These are phyloP conservation scores for Teunomyces gatunensis DNA, from an alignment of 805 yeast genomes.

Conservation along the genomic window DNA sequence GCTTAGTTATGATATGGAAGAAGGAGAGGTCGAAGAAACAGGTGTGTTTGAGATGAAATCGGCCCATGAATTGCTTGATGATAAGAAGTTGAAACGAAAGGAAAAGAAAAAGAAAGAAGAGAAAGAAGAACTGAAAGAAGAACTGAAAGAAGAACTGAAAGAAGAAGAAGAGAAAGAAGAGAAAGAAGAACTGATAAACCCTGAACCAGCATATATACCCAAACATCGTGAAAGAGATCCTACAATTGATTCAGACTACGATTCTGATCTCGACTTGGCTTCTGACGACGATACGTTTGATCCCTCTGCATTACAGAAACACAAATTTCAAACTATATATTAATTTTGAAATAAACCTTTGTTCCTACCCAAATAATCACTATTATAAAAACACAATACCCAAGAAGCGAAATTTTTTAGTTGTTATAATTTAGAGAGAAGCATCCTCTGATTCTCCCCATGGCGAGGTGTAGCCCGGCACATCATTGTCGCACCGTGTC, in stretches of 20 bases:
- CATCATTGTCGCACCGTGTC: conserved; percentile 22
- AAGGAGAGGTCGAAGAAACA: conserved; percentile 35
- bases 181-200: background rate
- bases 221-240: conserved; percentile 13
- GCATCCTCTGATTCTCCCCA: conserved; percentile 15
- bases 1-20: conserved; percentile 34
- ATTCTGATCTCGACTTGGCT: conserved; percentile 23
- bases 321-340: background rate
- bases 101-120: background rate
- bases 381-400: conserved; percentile 1
- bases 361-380: conserved; percentile 2
- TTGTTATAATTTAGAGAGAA: background rate
- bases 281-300: conserved; percentile 15
- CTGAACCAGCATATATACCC: background rate
- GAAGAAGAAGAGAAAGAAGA: conserved; percentile 5
- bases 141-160: conserved; percentile 2
- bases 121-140: background rate
- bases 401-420: background rate
- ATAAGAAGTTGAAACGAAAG: conserved; percentile 13
- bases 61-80: conserved; percentile 37
- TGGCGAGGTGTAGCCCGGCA: conserved; percentile 33
- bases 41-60: conserved; percentile 37
- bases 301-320: conserved; percentile 2
- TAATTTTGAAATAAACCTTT: background rate
- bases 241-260: conserved; percentile 23